Base-by-base conservation (phyloP, 2,329 filamentous ascomycete species). In the Apiospora saccharicola region DNA sequence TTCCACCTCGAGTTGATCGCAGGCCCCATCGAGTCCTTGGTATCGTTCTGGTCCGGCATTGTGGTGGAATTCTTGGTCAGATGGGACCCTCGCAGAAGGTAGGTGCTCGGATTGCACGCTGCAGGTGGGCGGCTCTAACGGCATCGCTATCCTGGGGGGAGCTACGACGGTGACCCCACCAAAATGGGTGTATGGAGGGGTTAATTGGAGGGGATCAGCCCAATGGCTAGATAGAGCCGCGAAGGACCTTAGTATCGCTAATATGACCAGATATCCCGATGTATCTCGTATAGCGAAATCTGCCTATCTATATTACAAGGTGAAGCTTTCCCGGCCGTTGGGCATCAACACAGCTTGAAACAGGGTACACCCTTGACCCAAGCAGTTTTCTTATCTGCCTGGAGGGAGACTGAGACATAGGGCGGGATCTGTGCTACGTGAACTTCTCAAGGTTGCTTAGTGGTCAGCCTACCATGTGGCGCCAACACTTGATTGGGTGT, bases 71-170 rank as follows among this genome's bases (percentile, higher is more conserved):
- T 10, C 26, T 30, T 30, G 26, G 26, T 30, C 26, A 30, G 26
- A 30, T 30, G 49, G 49, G 14, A 30, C 26, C 14, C 6, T 4
- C 12, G 49, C n/a, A 26, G n/a, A 51, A 41, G 34, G 19, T 5
- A 37, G n/a, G 57, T 41, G 57, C 19, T 34, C 14, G 24, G 26
- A 22, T 6, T 2, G 46, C 46, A 19, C 19, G 30, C 19, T 64
- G 57, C 57, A 64, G 19, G 57, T 12, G 34, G n/a, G 34, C 57
- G 57, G 57, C 57, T 64, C 57, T 13, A 41, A 41, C 57, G 57
- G 57, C 57, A 64, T 12, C 53, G 30, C 30, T 61, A 19, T 37
- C n/a, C 53, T 61, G 53, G 51, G 51, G 51, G n/a, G 14, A 37
- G 53, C 6, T 61, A 22, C 19, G 46, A 49, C n/a, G 46, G 19